Base-by-base conservation (phyloP, 768 basidiomycete species). In the Tylopilus sp. region DNA sequence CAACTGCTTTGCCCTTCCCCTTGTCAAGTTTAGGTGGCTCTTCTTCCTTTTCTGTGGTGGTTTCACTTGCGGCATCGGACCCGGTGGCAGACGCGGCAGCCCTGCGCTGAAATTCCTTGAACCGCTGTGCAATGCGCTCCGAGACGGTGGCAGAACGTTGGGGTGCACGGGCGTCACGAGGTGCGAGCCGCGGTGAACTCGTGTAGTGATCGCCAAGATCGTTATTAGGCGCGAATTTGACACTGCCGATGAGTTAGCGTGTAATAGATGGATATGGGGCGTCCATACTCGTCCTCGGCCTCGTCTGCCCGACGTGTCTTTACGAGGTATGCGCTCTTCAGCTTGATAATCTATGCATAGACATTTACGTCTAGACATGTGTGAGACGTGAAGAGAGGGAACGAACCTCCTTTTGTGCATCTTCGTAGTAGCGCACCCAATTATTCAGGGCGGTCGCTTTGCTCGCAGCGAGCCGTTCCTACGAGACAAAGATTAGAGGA, bases 241-340 rank as follows among this genome's bases (percentile, higher is more conserved):
- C 89, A 67, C 93, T 95, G 62, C 46, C 35, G 52, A 55, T 56
- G 50, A 53, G 33, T 57, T 23, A 64, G 51, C 13, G 33, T 25
- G 22, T 3, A 30, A 10, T 7, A n/a, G 12, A 31, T 23, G 39
- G 44, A 47, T 26, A 40, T 45, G 44, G 35, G 25, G 12, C 13
- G 1, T 6, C 75, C 91, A 62, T 69, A 95, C 94, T 95, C 93
- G 66, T 97, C 94, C 66, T 92, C 92, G 8, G 87, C 86, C 63
- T 97, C 94, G 60, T 97, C 94, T 15, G 94, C 93, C 36, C 81
- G 80, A 48, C 90, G 81, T 0, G 81, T 85, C 69, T 93, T 95
- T 28, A 77, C 69, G 11, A 91, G 67, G 63, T 95, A 95, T 48
- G 81, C 75, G 46, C 84, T 78, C 70, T 89, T 92, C 56, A 93